Evolutionary conservation across 2,329 filamentous ascomycete species (phyloP), one percentile per base, ranked within the genome.

Genomic region (Botrytis squamosa): DNA sequence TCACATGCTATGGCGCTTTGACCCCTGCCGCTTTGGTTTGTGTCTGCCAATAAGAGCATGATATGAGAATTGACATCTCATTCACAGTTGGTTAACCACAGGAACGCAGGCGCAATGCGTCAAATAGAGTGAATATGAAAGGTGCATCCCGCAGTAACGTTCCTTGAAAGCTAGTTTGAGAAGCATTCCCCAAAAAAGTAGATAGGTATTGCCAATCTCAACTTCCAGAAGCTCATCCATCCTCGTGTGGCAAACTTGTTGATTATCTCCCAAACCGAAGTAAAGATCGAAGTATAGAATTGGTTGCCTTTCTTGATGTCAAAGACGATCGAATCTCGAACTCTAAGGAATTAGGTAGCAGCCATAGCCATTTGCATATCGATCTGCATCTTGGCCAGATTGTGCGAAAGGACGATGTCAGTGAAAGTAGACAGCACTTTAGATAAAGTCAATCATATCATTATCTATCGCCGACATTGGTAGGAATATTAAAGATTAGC

Each of bases 1-100:
- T 67, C 64, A 67, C 33, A 40, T 49, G 22, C 14, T 20, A 67
- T 38, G 44, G 44, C 33, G 65, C 65, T 67, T 67, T 52, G 44
- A 55, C 64, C 64, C 33, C 46, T 52, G 64, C 44, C n/a, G 49
- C 46, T 67, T 36, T 67, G 22, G 10, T 67, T 52, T n/a, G 22
- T 52, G 33, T 25, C 29, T 52, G 36, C 46, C 65, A 67, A 67
- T 67, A 40, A 29, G 33, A 38, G 8, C 49, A 55, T 52, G 33
- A 67, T 29, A 16, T 57, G 22, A 25, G 33, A 67, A 22, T 14
- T 25, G 38, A 25, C 38, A 55, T 40, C 33, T 55, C 33, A 67
- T 52, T 38, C 33, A 52, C 29, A 25, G 44, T 46, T 33, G 18
- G 22, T 63, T 63, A n/a, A 63, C 60, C 40, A 29, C 46, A 38